Evolutionary conservation across 2,329 filamentous ascomycete genomes (phyloP), one percentile per base, ranked within the genome.

Genomic region (Pseudogymnoascus sp.): DNA sequence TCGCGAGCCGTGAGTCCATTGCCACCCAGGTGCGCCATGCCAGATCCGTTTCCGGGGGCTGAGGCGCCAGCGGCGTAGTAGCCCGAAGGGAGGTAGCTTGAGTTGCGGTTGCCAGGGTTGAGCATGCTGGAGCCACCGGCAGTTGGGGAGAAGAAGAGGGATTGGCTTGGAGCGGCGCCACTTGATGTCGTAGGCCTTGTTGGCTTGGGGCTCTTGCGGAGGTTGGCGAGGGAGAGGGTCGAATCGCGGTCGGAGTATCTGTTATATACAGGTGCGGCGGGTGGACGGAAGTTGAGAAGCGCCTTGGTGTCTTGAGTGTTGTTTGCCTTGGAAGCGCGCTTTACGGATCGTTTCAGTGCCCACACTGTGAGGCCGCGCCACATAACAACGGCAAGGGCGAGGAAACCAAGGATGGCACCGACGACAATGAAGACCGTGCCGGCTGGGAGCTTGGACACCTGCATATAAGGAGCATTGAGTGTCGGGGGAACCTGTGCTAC

Each of bases 401-500:
- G 84, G 67, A 92, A 87, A 13, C 90, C 94, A 5, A 99, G 83
- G 29, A 91, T 87, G 27, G 92, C 89, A 52, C 94, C 94, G 1
- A 97, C 94, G 21, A 87, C 88, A 69, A 99, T 99, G 77, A 99
- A 99, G 63, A 99, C 88, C 3, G 93, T 97, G 61, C 94, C 94
- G 70, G 97, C 89, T 2, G 94, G 94, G 9, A 92, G 80, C 60
- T 77, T 87, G 0, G 92, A 95, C 70, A 87, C 86, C 71, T 92
- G 87, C 90, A 97, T 96, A 73, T 90, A 99, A 13, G 93, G 92
- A 4, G 94, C 94, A 70, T 88, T 84, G 39, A 83, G 81, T 2
- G 90, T 96, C 27, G 92, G 89, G 6, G 94, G 94, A 2, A 97
- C 87, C 27, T 85, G 82, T 3, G 91, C 80, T 1, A 88, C 77